phyloP scores from a whole-genome alignment of 805 yeast genomes.

The Wickerhamiella allomyrinae region DNA sequence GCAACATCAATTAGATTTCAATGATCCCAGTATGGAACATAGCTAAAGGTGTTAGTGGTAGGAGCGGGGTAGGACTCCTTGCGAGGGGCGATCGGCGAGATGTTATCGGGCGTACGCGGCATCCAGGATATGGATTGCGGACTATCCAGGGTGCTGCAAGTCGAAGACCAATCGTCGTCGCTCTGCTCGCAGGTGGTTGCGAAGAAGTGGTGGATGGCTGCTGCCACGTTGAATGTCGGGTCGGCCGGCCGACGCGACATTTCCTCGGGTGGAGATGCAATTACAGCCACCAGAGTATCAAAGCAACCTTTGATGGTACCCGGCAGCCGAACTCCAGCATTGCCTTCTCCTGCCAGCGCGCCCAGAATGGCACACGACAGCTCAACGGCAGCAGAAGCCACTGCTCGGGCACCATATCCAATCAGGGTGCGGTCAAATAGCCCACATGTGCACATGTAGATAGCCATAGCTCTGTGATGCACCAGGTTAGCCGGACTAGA shows the following conservation, averaged over 20 bases:
- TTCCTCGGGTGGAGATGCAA: slow-evolving; percentile 13
- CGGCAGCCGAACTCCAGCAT: slow-evolving; percentile 1
- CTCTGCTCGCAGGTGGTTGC: slow-evolving; percentile 1
- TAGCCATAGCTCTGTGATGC: slow-evolving; percentile 18
- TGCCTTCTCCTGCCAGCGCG: slow-evolving; percentile 8
- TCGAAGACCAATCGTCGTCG: slow-evolving; percentile 2
- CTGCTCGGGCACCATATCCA: slow-evolving; percentile 19
- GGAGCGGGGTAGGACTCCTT: neutral
- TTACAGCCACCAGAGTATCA: slow-evolving; percentile 17
- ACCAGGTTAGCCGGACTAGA: slow-evolving; percentile 4
- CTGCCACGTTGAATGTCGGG: slow-evolving; percentile 4
- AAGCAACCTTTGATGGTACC: slow-evolving; percentile 14
- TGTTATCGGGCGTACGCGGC: slow-evolving; percentile 2
- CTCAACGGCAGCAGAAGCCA: slow-evolving; percentile 26
- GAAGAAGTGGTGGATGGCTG: slow-evolving; percentile 7
- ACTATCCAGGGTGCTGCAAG: slow-evolving; percentile 2
- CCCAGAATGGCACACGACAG: slow-evolving; percentile 21
- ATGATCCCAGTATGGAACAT: neutral
- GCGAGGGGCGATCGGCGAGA: neutral
- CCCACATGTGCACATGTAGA: slow-evolving; percentile 26
- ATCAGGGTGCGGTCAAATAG: slow-evolving; percentile 23
- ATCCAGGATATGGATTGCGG: neutral
- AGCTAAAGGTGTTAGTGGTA: neutral
- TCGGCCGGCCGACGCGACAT: slow-evolving; percentile 9
- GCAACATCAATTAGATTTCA: too few relatives aligned